Percentiles rank a stretch among this genome's conserved stretches.
Evolutionary conservation across 2,329 filamentous ascomycete species (phyloP).

Genomic region (Microthyrium microscopicum): DNA sequence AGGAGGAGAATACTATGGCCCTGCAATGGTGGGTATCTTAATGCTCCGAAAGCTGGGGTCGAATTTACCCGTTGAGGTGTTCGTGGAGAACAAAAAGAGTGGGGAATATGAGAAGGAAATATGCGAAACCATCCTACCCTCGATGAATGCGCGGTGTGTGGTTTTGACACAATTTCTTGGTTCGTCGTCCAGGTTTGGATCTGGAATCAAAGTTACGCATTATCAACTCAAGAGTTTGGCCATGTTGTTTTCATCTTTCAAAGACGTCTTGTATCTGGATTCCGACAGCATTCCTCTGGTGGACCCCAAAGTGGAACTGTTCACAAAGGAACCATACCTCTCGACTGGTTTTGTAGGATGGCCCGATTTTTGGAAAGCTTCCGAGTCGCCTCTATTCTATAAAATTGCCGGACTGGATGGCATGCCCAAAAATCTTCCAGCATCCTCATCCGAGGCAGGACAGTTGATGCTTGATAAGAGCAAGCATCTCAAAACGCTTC

Average conservation of each 20-base stretch:
- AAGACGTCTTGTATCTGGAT: slow-evolving; percentile 32
- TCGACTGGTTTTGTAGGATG: slow-evolving; percentile 27
- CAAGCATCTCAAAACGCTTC: slow-evolving; percentile 24
- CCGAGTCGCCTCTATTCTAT: slow-evolving; percentile 23
- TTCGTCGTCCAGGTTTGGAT: background rate
- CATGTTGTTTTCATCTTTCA: slow-evolving; percentile 33
- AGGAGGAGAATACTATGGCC: slow-evolving; percentile 25
- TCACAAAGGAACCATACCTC: slow-evolving; percentile 25
- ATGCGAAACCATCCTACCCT: slow-evolving; percentile 26
- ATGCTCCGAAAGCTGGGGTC: slow-evolving; percentile 29
- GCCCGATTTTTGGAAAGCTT: slow-evolving; percentile 31
- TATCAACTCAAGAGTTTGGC: slow-evolving; percentile 34
- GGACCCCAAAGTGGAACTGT: slow-evolving; percentile 20
- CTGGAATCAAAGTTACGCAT: slow-evolving; percentile 18
- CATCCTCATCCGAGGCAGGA: slow-evolving; percentile 25
- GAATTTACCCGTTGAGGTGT: slow-evolving; percentile 28
- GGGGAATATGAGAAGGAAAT: slow-evolving; percentile 27
- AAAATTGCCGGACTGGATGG: slow-evolving; percentile 18
- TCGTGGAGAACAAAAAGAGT: slow-evolving; percentile 22
- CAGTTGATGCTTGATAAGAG: slow-evolving; percentile 29
- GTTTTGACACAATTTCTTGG: slow-evolving; percentile 26
- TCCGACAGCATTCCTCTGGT: slow-evolving; percentile 29
- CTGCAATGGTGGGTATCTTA: slow-evolving; percentile 26
- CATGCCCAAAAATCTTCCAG: slow-evolving; percentile 18
- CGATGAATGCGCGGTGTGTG: slow-evolving; percentile 26